Conservation (phyloP, 2,329 filamentous ascomycete species). For the Sporothrix euskadiensis region DNA sequence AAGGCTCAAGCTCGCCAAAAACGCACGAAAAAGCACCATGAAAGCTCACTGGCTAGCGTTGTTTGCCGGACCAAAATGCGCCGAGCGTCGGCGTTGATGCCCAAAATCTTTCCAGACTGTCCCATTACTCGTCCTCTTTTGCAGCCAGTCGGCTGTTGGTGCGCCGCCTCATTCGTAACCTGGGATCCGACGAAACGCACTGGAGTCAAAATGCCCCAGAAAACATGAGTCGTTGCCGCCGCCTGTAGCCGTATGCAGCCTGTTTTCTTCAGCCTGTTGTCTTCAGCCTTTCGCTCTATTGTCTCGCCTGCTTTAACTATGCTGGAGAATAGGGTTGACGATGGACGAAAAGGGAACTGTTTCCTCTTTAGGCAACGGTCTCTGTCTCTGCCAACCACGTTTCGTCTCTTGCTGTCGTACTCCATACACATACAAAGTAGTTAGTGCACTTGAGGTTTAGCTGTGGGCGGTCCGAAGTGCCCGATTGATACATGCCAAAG, state of each 20-base stretch:
- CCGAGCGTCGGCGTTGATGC: constrained; percentile 4
- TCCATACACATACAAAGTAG: too few relatives aligned
- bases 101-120: not conserved
- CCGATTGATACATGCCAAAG: not conserved
- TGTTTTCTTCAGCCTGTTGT: not conserved
- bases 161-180: not conserved
- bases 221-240: constrained; percentile 4
- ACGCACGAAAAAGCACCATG: not conserved
- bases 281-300: not conserved
- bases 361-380: not conserved
- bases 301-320: not conserved
- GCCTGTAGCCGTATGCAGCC: not conserved
- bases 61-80: constrained; percentile 4
- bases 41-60: not conserved
- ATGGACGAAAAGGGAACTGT: not conserved
- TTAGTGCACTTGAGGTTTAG: not conserved
- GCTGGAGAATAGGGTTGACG: not conserved
- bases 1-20: not conserved
- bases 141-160: constrained; percentile 20
- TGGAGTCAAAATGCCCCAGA: not conserved
- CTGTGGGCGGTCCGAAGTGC: not conserved
- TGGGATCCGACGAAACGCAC: not conserved
- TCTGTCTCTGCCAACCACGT: not conserved
- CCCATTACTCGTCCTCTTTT: not conserved
- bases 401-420: not conserved